Evolutionary conservation across 2,329 filamentous ascomycete species (phyloP), one percentile per base, ranked within the genome.

Genomic region (Trichoderma sp.): DNA sequence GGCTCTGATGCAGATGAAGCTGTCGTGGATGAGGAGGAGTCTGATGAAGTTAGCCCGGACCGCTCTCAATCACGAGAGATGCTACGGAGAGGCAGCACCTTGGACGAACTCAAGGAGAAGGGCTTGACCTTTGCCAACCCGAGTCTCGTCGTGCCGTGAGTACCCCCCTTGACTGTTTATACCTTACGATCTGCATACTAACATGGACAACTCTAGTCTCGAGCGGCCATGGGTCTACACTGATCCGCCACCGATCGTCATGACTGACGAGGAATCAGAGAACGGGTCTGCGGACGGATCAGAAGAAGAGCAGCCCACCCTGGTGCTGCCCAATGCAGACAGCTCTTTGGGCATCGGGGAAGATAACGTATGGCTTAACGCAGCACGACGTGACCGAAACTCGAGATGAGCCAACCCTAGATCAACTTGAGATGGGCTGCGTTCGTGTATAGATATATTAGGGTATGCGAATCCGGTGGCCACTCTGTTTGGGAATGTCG

Each of bases 41-140:
- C 75, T 14, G 83, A 85, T 3, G 79, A 84, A 15, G 76, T 73
- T n/a, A 62, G 63, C 44, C 48, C 62, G 4, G 24, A 65, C 2
- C 74, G 76, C 10, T 73, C 75, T 12, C 76, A 77, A 39, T 74
- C 78, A 56, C 76, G 79, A 52, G 75, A 78, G 17, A 67, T 83
- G 54, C 67, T 83, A 39, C 78, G 85, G 48, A 78, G 84, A 34
- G 81, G 85, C 51, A 88, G 85, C 69, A 93, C 89, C 0, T 73
- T 93, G 30, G 90, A 94, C 69, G 90, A 93, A 75, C 83, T 86
- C 65, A 83, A 85, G 66, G 90, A 94, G 73, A 86, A 85, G 71
- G 90, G 88, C 0, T 74, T 88, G 74, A 81, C 80, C 55, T 96
- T 93, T 76, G 80, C 93, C 56, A 95, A 94, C 70, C 92, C 92